phyloP scores from a whole-genome alignment of 202 grass and related monocot species.

The Saccharum hybrid region DNA sequence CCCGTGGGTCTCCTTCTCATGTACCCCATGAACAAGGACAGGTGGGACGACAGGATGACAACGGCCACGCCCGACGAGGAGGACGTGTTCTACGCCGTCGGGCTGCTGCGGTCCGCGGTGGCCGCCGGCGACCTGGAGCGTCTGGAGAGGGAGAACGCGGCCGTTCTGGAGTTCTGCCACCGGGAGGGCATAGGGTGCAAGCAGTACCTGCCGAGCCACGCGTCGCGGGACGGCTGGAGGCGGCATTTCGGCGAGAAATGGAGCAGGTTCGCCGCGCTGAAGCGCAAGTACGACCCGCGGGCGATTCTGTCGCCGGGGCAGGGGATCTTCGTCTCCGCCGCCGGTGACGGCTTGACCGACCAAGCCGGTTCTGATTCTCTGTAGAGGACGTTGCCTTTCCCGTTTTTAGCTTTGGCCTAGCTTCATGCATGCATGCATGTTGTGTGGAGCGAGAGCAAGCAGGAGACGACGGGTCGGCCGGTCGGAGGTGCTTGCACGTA shows the following conservation, averaged over 20 bases:
- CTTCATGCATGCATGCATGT: background rate
- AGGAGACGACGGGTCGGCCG: too few species aligned
- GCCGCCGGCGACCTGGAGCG: slow-evolving; percentile 30
- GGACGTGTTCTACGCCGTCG: slow-evolving; percentile 58
- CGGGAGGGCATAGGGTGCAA: slow-evolving; percentile 44
- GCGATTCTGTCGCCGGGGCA: slow-evolving; percentile 60
- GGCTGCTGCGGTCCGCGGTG: slow-evolving; percentile 50
- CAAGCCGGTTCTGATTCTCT: background rate
- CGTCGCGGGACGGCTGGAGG: slow-evolving; percentile 44
- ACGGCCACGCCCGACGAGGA: slow-evolving; percentile 46
- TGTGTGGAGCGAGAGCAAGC: too few species aligned
- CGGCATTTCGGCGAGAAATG: slow-evolving; percentile 61
- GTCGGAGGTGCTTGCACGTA: background rate
- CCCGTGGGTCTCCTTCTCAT: slow-evolving; percentile 28
- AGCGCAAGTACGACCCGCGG: slow-evolving; percentile 59
- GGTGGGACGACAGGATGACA: slow-evolving; percentile 60
- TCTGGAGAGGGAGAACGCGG: slow-evolving; percentile 47
- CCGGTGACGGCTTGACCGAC: background rate
- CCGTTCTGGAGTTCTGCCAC: slow-evolving; percentile 53
- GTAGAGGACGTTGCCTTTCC: background rate
- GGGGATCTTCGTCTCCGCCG: slow-evolving; percentile 42
- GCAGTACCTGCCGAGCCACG: slow-evolving; percentile 59
- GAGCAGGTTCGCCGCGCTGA: slow-evolving; percentile 45
- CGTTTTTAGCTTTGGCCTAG: background rate
- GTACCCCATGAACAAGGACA: slow-evolving; percentile 38